phyloP scores from a whole-genome alignment of 2,329 filamentous ascomycete species.

The Fusarium circinatum region DNA sequence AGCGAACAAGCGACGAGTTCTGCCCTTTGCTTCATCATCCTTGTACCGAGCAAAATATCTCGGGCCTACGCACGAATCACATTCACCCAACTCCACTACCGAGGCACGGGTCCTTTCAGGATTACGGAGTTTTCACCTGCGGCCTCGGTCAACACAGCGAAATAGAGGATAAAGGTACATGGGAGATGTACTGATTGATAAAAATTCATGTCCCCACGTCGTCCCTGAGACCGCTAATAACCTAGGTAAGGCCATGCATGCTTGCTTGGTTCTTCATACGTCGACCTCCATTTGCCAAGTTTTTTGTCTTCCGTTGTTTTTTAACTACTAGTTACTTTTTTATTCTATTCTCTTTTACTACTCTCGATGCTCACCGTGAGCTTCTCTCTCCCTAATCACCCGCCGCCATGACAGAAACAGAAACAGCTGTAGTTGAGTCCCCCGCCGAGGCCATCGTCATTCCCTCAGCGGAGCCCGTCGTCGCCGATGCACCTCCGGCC shows the following conservation, averaged over 20 bases:
- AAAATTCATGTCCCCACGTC: constrained; percentile 3
- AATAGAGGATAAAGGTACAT: neutral
- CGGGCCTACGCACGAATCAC: constrained; percentile 36
- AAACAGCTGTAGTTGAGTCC: constrained; percentile 35
- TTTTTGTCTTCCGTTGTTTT: neutral
- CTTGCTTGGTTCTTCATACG: neutral
- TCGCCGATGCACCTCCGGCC: constrained; percentile 31
- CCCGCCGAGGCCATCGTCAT: constrained; percentile 42
- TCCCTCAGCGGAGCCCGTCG: constrained; percentile 37
- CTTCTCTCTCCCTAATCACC: constrained; percentile 20
- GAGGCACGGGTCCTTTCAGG: constrained; percentile 30
- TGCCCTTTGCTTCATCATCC: neutral
- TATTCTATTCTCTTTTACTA: neutral
- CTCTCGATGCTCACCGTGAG: constrained; percentile 33
- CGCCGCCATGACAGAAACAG: constrained; percentile 42
- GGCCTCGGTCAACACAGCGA: constrained; percentile 43
- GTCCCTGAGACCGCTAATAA: constrained; percentile 16
- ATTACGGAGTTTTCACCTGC: constrained; percentile 27
- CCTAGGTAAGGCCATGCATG: neutral
- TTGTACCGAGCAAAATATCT: neutral
- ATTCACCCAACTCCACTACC: constrained; percentile 24
- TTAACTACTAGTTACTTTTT: neutral
- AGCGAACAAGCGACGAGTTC: neutral
- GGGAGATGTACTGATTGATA: constrained; percentile 16
- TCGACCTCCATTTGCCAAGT: neutral